Evolutionary conservation across 768 basidiomycete genomes (phyloP), one percentile per base, ranked within the genome.

Genomic region (Rhodotorula paludigena): DNA sequence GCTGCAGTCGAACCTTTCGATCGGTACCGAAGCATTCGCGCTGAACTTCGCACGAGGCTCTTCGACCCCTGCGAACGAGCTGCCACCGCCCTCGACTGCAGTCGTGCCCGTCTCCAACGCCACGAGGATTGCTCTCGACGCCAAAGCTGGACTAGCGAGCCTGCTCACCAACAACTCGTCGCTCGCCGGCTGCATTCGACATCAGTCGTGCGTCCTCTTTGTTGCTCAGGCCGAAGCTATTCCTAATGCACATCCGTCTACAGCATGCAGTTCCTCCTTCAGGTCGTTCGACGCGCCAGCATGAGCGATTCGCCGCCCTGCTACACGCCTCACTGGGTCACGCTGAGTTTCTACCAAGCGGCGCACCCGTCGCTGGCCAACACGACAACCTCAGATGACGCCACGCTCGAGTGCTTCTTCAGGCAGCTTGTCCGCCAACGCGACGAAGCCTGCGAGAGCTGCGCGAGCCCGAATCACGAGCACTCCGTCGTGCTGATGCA

Each of bases 101-200:
- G 36, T 51, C 1, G 16, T 55, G 30, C 38, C 57, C 10, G 10
- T 45, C 1, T 60, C 67, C 20, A 51, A 15, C 18, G 53, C 60
- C 0, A 60, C 60, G 5, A 36, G 68, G 35, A 71, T 73, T 55
- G 57, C 62, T 11, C 63, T 73, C n/a, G 66, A 71, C 39, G 63
- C 58, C 15, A 56, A 58, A 36, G 69, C 73, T 3, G 58, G 63
- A 0, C 60, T 73, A 0, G 63, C 69, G 8, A 60, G 57, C 30
- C 56, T 73, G 18, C 35, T 71, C 44, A 71, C 66, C 11, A 70
- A 68, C 52, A 73, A 73, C 63, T 62, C 69, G 16, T 65, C 66
- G 0, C 52, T 71, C 12, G 48, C 48, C 23, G 69, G 73, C 1
- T 47, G n/a, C 6, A n/a, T 69, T 16, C 68, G 64, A 0, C 67